Base-by-base conservation (phyloP, 495 filamentous ascomycete genomes). In the Penicillium lividum region DNA sequence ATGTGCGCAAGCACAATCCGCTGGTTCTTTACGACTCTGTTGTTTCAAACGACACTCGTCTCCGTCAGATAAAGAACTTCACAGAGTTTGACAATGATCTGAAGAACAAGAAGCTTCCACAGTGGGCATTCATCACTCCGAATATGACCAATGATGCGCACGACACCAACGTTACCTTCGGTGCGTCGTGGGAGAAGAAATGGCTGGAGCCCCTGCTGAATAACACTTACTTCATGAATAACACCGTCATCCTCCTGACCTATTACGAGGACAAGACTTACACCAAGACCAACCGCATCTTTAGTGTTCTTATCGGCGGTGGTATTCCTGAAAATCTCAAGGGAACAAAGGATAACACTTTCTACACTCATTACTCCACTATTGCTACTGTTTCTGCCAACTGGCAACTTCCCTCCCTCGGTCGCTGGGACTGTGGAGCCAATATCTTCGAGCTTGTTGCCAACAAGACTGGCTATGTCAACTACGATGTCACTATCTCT, bases 1-100 rank as follows among this genome's bases (percentile, higher is more conserved):
- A 92, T 63, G 87, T 90, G 2, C 82, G 89, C 55, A 92, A 91
- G 75, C 89, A 91, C 73, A 89, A 89, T 71, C 87, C 86, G 0
- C 63, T 84, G 46, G 71, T 89, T 42, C 76, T 83, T 51, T 87
- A 77, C 57, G 78, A 88, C 64, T 80, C 77, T 18, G 79, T 88
- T n/a, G 77, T 80, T 27, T 66, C 70, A 15, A 77, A 82, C 54
- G 61, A 74, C 0, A 75, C 79, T 7, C 80, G 86, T 22, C 70
- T 84, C 7, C 75, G 79, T 15, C 74, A 81, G 49, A 84, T 88
- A 73, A 89, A 91, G 78, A 88, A 86, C 70, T 79, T 87, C 63
- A 84, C 82, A 25, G 75, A 75, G 49, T 89, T 90, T 69, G 72
- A 77, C 48, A 62, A 78, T 38, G 87, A 89, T 59, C 70, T 89